phyloP scores from a whole-genome alignment of 1,284 basidiomycete genomes.

The Puccinia horiana region DNA sequence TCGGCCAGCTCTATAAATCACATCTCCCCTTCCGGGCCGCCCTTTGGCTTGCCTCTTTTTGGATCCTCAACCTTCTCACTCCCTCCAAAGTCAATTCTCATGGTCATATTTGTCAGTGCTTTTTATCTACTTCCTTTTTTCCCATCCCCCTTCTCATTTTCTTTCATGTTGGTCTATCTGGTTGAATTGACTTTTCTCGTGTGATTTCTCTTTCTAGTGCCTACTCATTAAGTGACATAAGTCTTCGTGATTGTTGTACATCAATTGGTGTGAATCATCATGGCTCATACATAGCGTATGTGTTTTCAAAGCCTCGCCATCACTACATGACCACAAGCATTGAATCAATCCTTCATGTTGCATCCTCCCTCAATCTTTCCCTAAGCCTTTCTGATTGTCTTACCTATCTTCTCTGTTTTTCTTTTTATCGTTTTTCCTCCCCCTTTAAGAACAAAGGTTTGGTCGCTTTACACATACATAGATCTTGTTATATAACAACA shows the following conservation, averaged over 20 bases:
- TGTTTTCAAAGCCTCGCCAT: no score
- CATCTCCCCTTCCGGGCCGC: slow-evolving; percentile 4
- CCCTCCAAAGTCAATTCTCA: slow-evolving; percentile 24
- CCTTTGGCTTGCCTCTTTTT: slow-evolving; percentile 14
- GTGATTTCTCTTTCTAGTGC: not conserved
- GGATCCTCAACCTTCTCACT: slow-evolving; percentile 44
- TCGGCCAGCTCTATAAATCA: not conserved
- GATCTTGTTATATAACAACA: no score
- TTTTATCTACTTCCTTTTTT: not conserved
- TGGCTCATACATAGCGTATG: no score
- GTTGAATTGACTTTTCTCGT: not conserved
- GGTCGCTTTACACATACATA: no score
- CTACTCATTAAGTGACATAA: not conserved
- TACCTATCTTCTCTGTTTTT: no score
- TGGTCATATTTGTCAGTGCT: slow-evolving; percentile 44
- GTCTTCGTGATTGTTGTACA: not conserved
- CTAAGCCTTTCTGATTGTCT: no score
- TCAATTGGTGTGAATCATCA: not conserved
- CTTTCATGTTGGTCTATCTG: not conserved
- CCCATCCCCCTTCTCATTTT: not conserved
- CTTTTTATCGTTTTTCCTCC: no score
- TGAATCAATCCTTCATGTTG: no score
- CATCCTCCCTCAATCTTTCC: no score
- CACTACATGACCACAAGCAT: no score
- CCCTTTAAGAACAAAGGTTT: no score